These are phyloP conservation scores for Tetratostichococcus sp. DNA, from an alignment of 139 green algal genomes.

Conservation along the genomic window DNA sequence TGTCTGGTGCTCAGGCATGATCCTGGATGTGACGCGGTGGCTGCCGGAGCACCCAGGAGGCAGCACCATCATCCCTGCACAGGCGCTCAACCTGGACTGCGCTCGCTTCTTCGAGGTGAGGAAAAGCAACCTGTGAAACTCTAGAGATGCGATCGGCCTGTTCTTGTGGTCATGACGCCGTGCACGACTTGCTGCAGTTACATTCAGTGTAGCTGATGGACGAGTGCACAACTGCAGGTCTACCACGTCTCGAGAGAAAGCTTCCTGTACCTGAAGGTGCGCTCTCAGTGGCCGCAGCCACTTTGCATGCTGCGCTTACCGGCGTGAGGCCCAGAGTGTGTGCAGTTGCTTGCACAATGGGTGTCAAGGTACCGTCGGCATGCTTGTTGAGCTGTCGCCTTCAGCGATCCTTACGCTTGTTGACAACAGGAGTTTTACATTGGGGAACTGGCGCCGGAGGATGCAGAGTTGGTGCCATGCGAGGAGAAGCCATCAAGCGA, in stretches of 20 bases:
- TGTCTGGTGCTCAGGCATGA: slow-evolving; percentile 59
- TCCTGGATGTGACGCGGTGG: slow-evolving; percentile 68
- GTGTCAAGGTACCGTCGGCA: no score
- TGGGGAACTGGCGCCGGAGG: slow-evolving; percentile 43
- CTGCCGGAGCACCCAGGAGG: slow-evolving; percentile 70
- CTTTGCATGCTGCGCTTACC: no score
- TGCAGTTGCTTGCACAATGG: no score
- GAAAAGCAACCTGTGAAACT: no score
- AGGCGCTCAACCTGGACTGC: slow-evolving; percentile 63
- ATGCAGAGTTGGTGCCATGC: slow-evolving; percentile 19
- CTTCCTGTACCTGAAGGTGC: slow-evolving; percentile 63
- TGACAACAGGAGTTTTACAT: slow-evolving; percentile 63
- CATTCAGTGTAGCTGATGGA: no score
- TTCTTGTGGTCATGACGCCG: no score
- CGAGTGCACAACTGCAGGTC: slow-evolving; percentile 26
- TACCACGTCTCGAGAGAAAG: slow-evolving; percentile 58
- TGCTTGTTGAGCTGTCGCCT: no score
- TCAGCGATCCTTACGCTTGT: no score
- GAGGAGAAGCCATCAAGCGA: slow-evolving; percentile 28
- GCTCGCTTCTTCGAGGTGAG: slow-evolving; percentile 51
- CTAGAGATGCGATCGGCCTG: no score
- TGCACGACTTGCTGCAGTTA: no score
- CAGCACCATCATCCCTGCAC: slow-evolving; percentile 60
- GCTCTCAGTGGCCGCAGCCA: no score
- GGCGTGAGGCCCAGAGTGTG: no score